Evolutionary conservation across 441 rosid species (phyloP).

Genomic region (Erodium trifolium): DNA sequence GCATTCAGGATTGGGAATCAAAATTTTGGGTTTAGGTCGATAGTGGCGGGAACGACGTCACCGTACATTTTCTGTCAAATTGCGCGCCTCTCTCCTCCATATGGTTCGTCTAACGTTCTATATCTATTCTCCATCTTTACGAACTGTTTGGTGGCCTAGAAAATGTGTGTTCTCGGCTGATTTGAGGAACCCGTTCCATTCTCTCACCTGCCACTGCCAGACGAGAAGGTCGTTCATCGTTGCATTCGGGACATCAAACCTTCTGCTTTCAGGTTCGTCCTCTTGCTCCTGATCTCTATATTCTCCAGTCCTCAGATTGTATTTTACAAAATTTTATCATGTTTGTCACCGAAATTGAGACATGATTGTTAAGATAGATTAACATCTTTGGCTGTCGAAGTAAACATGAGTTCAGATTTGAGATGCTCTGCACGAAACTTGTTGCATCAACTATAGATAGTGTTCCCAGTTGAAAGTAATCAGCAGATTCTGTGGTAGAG

Average conservation of each 20-base stretch:
- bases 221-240: conserved; percentile 47
- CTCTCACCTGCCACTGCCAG: conserved; percentile 36
- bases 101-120: conserved; percentile 33
- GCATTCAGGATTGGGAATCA: background rate
- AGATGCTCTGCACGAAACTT: background rate
- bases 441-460: background rate
- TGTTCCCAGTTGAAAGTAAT: background rate
- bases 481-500: background rate
- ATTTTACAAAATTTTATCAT: background rate
- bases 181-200: background rate
- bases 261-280: conserved; percentile 63
- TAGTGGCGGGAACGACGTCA: conserved; percentile 50
- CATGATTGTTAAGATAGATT: background rate
- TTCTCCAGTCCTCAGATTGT: background rate
- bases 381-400: background rate
- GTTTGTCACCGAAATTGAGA: no score
- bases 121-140: conserved; percentile 3
- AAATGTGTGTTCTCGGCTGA: conserved; percentile 7
- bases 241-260: conserved; percentile 80
- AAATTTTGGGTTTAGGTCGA: conserved; percentile 3
- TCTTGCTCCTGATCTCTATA: background rate
- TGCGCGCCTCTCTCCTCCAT: conserved; percentile 45
- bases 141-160: conserved; percentile 14
- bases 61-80: conserved; percentile 73
- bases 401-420: background rate